Conservation (phyloP, 2,329 filamentous ascomycete genomes). For the Ophidiomyces ophidiicola region DNA sequence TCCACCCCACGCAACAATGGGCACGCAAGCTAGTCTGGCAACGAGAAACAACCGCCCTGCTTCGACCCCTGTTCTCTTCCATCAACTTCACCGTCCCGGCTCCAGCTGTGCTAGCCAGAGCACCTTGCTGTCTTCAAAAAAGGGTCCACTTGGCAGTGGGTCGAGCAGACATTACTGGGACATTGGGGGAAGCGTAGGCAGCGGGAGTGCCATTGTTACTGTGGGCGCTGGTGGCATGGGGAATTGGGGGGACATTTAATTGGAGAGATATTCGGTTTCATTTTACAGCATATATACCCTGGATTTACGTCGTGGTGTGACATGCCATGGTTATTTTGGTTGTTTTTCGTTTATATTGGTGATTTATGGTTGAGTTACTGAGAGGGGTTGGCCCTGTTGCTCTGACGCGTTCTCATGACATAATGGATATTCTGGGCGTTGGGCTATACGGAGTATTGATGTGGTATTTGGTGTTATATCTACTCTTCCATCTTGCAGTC, state of each 20-base stretch:
- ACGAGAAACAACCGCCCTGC: background rate
- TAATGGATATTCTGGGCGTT: no score
- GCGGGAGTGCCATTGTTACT: conserved; percentile 58
- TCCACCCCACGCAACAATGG: conserved; percentile 8
- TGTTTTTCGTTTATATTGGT: no score
- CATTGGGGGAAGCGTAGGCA: conserved; percentile 67
- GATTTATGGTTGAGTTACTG: no score
- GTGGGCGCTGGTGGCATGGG: conserved; percentile 56
- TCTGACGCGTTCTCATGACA: no score
- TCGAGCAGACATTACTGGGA: conserved; percentile 88
- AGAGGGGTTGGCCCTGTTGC: no score
- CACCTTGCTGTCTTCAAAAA: conserved; percentile 43
- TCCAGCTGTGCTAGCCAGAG: conserved; percentile 81
- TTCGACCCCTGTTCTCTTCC: conserved; percentile 27
- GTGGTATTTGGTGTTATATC: no score
- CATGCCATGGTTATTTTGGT: no score
- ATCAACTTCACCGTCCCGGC: conserved; percentile 38
- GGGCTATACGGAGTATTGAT: no score
- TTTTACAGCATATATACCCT: no score
- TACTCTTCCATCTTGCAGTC: no score
- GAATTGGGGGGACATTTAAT: conserved; percentile 62
- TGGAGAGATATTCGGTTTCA: background rate
- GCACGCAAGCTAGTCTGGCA: background rate
- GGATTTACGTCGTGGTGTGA: no score
- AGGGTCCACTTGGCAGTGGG: conserved; percentile 43